Evolutionary conservation across 2,329 filamentous ascomycete genomes (phyloP).

Genomic region (Tolypocladium cylindrosporum): DNA sequence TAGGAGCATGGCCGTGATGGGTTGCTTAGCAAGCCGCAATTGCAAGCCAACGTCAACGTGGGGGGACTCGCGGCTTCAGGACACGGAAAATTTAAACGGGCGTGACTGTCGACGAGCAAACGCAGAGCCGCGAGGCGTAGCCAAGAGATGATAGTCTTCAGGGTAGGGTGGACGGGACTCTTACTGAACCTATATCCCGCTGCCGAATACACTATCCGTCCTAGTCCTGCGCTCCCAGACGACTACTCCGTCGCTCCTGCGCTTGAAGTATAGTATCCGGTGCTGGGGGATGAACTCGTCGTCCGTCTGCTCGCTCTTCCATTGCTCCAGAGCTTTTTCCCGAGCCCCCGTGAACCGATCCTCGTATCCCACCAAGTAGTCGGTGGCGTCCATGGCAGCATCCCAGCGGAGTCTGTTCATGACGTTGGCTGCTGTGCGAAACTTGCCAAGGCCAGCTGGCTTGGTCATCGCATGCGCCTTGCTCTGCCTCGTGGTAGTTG

Average conservation of each 20-base stretch:
- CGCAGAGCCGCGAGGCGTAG: neutral
- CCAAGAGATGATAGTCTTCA: neutral
- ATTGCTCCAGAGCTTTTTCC: conserved; percentile 43
- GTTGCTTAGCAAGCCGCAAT: no score
- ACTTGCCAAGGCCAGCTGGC: conserved; percentile 29
- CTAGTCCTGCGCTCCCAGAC: conserved; percentile 48
- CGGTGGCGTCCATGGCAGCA: conserved; percentile 35
- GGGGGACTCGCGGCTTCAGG: neutral
- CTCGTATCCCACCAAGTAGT: conserved; percentile 51
- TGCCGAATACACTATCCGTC: conserved; percentile 46
- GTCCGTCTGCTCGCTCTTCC: conserved; percentile 53
- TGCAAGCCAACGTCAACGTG: neutral
- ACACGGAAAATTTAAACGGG: neutral
- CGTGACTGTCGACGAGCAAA: neutral
- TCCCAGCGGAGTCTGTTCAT: conserved; percentile 53
- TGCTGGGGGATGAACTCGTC: conserved; percentile 60
- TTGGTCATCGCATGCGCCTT: conserved; percentile 5
- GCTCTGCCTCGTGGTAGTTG: neutral
- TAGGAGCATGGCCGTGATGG: neutral
- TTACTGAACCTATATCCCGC: conserved; percentile 18
- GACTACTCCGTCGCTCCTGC: conserved; percentile 36
- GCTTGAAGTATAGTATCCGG: conserved; percentile 51
- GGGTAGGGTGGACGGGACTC: neutral
- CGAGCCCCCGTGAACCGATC: conserved; percentile 46
- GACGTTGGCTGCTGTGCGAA: conserved; percentile 48